These are phyloP conservation scores for Ogataea philodendri DNA, from an alignment of 805 yeast species.

Conservation along the genomic window DNA sequence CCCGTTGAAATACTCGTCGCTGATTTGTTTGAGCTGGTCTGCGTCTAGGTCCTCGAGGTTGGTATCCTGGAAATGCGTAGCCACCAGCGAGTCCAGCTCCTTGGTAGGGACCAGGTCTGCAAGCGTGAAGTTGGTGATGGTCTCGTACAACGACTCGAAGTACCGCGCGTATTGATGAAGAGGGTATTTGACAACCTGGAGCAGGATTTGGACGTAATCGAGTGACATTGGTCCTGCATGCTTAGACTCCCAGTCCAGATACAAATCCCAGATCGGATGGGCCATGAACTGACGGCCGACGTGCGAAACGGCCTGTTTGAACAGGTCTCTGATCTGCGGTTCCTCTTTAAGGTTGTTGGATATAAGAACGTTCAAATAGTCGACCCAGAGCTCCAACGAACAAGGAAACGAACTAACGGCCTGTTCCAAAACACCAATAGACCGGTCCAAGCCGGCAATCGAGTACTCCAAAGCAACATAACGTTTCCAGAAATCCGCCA, in stretches of 20 bases:
- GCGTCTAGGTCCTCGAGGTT: conserved; percentile 16
- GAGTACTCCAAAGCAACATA: conserved; percentile 56
- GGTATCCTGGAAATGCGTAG: conserved; percentile 11
- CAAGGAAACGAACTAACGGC: conserved; percentile 52
- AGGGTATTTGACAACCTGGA: conserved; percentile 56
- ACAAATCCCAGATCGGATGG: conserved; percentile 81
- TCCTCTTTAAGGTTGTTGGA: conserved; percentile 38
- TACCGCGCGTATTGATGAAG: conserved; percentile 84
- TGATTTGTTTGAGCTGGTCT: conserved; percentile 24
- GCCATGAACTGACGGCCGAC: conserved; percentile 75
- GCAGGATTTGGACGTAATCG: conserved; percentile 41
- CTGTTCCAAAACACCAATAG: conserved; percentile 43
- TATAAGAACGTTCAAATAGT: conserved; percentile 54
- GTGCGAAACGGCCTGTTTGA: conserved; percentile 45
- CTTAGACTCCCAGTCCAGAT: conserved; percentile 57
- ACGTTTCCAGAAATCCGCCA: conserved; percentile 63
- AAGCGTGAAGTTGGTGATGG: conserved; percentile 36
- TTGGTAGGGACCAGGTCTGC: conserved; percentile 32
- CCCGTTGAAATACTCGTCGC: conserved; percentile 44
- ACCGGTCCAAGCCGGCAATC: conserved; percentile 50
- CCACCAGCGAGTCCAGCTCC: conserved; percentile 31
- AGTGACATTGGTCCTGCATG: conserved; percentile 34
- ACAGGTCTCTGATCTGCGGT: conserved; percentile 39
- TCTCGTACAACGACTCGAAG: conserved; percentile 48
- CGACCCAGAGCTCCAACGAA: conserved; percentile 68